These are phyloP conservation scores for Thecaphora thlaspeos DNA, from an alignment of 1,284 basidiomycete genomes.

Conservation along the genomic window DNA sequence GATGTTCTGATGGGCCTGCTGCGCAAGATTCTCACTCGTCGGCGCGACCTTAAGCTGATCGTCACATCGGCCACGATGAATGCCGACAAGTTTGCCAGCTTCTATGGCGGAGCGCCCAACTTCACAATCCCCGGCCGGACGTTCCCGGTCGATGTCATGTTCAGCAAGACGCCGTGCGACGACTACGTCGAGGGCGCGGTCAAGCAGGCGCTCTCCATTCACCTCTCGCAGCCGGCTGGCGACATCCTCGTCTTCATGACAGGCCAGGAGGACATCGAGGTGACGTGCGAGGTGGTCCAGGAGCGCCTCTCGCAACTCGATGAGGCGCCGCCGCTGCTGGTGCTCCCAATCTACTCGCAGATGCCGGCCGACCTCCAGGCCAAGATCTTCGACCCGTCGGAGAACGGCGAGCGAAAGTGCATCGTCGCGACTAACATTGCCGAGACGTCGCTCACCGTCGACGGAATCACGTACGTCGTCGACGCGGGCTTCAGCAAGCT, in stretches of 20 bases:
- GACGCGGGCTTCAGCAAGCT: constrained; percentile 97
- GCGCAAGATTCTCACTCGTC: constrained; percentile 72
- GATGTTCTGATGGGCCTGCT: constrained; percentile 95
- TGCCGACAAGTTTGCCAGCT: constrained; percentile 92
- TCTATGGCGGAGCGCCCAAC: constrained; percentile 86
- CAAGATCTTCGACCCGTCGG: constrained; percentile 86
- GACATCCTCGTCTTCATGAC: constrained; percentile 94
- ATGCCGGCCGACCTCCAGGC: constrained; percentile 91
- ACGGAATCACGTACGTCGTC: constrained; percentile 97
- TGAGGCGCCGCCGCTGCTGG: constrained; percentile 72
- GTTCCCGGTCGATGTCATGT: constrained; percentile 91
- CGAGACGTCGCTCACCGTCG: constrained; percentile 95
- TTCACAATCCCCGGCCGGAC: constrained; percentile 96
- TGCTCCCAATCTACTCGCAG: constrained; percentile 89
- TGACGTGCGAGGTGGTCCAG: constrained; percentile 89
- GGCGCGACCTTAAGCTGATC: constrained; percentile 90
- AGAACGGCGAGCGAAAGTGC: constrained; percentile 82
- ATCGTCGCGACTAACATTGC: constrained; percentile 97
- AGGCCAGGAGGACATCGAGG: constrained; percentile 98
- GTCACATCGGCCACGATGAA: constrained; percentile 98
- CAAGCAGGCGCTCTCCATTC: constrained; percentile 93
- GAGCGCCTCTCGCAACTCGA: constrained; percentile 71
- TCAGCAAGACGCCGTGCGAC: constrained; percentile 94
- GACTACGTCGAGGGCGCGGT: constrained; percentile 98
- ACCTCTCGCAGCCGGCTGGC: constrained; percentile 88